Conservation (phyloP, 768 basidiomycete species). For the Naganishia vishniacii region DNA sequence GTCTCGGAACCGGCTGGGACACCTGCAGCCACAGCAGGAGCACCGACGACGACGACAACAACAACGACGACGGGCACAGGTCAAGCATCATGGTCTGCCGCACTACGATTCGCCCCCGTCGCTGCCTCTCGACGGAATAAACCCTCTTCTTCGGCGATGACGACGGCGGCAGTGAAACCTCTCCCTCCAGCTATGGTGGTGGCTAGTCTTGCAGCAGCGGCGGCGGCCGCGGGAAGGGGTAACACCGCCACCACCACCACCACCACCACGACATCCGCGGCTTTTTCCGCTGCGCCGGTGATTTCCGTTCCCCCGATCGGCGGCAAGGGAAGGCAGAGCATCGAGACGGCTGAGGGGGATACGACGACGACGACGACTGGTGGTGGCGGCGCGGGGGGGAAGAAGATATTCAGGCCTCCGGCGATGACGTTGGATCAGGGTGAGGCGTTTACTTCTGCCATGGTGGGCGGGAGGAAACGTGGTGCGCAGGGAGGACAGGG, state of each 20-base stretch:
- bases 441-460: conserved; percentile 4
- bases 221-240: no score
- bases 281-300: conserved; percentile 11
- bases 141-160: background rate
- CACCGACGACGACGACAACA: background rate
- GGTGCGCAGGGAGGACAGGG: conserved; percentile 16
- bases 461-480: conserved; percentile 26
- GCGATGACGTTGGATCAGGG: conserved; percentile 39
- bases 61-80: conserved; percentile 15
- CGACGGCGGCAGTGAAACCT: no score
- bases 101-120: conserved; percentile 44
- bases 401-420: conserved; percentile 41
- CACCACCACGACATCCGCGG: conserved; percentile 19
- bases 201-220: no score
- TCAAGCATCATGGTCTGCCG: conserved; percentile 38
- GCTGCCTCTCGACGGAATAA: conserved; percentile 19
- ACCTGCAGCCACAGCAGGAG: no score
- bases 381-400: conserved; percentile 33
- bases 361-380: no score
- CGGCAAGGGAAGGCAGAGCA: no score
- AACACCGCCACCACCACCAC: conserved; percentile 8
- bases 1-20: background rate
- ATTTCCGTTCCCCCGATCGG: no score
- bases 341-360: conserved; percentile 17
- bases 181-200: no score